Base-by-base conservation (phyloP, 1,284 basidiomycete genomes). In the Rhodotorula sp. region DNA sequence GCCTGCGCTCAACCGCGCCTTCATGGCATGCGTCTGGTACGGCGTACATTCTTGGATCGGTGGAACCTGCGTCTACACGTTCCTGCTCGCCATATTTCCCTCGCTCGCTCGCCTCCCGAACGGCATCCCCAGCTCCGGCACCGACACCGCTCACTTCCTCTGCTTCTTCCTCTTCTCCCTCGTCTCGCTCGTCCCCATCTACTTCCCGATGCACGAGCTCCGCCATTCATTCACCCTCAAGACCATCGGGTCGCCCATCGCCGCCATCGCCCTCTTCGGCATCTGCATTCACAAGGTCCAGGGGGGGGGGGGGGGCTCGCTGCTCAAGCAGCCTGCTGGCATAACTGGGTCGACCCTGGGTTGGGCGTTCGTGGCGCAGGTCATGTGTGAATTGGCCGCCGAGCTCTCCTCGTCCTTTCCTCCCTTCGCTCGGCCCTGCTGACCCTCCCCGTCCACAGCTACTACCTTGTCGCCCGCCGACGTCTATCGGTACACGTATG, bases 91-190 rank as follows among this genome's bases (percentile, higher is more conserved):
- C 18, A 89, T 89, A 81, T 91, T 86, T 86, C 90, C 87, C 4
- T 86, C 85, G 62, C 86, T 89, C 55, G 85, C 87, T 65, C 83
- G 85, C 69, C 60, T 71, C 8, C 85, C 40, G n/a, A 87, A 89
- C 18, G 34, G 50, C 55, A 69, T 69, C 26, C 85, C 82, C 24
- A 87, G 86, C 13, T 86, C 88, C 60, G 89, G 88, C 44, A 89
- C 86, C 22, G 88, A 83, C 57, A 88, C 87, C 4, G 82, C 84
- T 51, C 87, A 89, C 78, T 89, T 89, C 75, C 81, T 92, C 80
- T 87, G 86, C 72, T 94, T 94, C 85, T 88, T 93, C 83, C 82
- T 94, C 70, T 94, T 92, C 83, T 92, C 89, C 86, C 81, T 92
- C 53, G 83, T 92, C 64, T 89, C 87, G 46, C 83, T 93, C 18